Base-by-base conservation (phyloP, 2,329 filamentous ascomycete species). In the Bisporella sp. region DNA sequence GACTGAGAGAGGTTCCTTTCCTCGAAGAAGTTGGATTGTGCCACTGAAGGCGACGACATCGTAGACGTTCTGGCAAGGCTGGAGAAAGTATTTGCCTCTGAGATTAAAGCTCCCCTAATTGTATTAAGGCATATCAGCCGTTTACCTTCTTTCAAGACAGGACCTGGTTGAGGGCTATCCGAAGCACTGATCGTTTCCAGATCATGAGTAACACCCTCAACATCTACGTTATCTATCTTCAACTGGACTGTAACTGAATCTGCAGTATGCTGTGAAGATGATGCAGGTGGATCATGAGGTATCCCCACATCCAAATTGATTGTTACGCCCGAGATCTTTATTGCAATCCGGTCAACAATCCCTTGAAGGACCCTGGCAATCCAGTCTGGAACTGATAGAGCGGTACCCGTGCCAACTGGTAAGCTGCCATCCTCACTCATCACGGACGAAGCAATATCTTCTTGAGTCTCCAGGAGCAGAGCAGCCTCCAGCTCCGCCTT, bases 341-440 rank as follows among this genome's bases (percentile, higher is more conserved):
- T 69, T 62, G 87, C 79, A 49, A 84, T 73, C 43, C 87, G 78
- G 66, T 93, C 86, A 30, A 85, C 71, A 45, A 91, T 81, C 31
- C 86, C 85, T 57, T 89, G 83, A 5, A 92, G 67, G 57, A 89
- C 88, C 56, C 78, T 79, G 41, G 84, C 79, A 44, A 93, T 70
- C 56, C 90, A 89, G 0, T 71, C 73, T 5, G 87, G 87, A 4
- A 92, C 70, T 1, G 82, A 82, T 32, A 90, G 70, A 1, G 80
- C 70, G 57, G 86, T 79, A 1, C 87, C 87, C 28, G 85, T 88
- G n/a, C 87, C 87, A 4, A 81, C 66, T 7, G 73, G 65, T 11
- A 71, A 67, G 37, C 83, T 82, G 55, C 76, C 77, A 58, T 85
- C 78, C 43, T 85, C 81, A 59, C 78, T 85, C 57, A 75, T 73